Evolutionary conservation across 129 eudicot genomes (phyloP), one percentile per base, ranked within the genome.

Genomic region (Erigeron canadensis): DNA sequence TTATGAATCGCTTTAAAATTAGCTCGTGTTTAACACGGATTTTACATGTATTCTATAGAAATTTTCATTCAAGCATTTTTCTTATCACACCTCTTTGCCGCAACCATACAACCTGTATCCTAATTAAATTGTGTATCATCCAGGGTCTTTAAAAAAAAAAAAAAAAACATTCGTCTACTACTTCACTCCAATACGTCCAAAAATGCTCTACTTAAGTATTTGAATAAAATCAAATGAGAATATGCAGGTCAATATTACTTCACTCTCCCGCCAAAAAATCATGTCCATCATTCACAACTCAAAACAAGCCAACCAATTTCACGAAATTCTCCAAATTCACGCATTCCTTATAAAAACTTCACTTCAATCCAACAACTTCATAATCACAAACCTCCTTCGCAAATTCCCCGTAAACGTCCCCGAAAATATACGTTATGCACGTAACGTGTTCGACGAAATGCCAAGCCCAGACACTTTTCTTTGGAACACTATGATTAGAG

Each of bases 401-500:
- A 68, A 48, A 7, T 58, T 57, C 23, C 11, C 59, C 34, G 43
- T 53, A 15, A 66, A 56, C 47, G 45, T 71, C n/a, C 69, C 53
- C 4, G 4, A 45, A 46, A 62, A 43, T 78, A 40, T 74, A 65
- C 43, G 15, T 21, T 74, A 74, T 70, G 80, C 83, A 46, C 68
- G 77, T 5, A 55, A 40, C 17, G 56, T 82, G 13, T 82, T 82
- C 66, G 67, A 74, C 50, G 61, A 68, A 46, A 54, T 74, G 75
- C 77, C 80, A 10, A 46, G 48, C 9, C 83, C 86, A 41, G 83
- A 82, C 41, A 78, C 77, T 1, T 82, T 78, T 63, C 75, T 82
- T 6, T 73, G 60, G 46, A 82, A 82, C 82, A 73, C 83, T 67
- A 64, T 82, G 74, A 78, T 78, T 50, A 69, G 80, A 63, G 86